Evolutionary conservation across 2,329 filamentous ascomycete genomes (phyloP), one percentile per base, ranked within the genome.

Genomic region (Cordyceps pruinosa): DNA sequence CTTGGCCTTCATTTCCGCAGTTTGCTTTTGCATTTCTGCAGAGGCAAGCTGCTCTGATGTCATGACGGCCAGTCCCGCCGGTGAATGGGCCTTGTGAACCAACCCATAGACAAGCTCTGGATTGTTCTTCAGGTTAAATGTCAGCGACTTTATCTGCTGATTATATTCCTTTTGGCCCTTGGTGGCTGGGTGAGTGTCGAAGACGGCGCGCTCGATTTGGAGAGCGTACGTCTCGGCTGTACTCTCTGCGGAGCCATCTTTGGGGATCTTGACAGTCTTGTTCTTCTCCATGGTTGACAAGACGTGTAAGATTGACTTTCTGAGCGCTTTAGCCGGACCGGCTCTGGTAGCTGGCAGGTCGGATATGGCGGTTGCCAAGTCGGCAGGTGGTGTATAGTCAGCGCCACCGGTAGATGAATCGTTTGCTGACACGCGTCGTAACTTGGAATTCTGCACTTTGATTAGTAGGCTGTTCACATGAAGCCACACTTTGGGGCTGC

Each of bases 71-170:
- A 99, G 78, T 57, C 84, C 83, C n/a, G 86, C 77, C 0, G 93
- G 84, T 7, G 86, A 83, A 35, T 97, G 76, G 32, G 80, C 83
- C 53, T 84, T 83, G 60, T 82, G 82, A n/a, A 97, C 76, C 54
- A 99, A 76, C 41, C 87, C 84, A 65, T 86, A 82, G 53, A 88
- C 83, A 45, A 99, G 77, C 63, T 90, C 85, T 56, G 85, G 74
- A 70, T 99, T 99, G 68, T 86, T 87, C 79, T 96, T 96, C 60
- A 97, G 77, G 73, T 97, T 97, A 73, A 89, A 89, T 49, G 85
- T 77, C 63, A 99, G 82, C 45, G 87, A 84, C 61, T 90, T 85
- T 64, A 91, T 81, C 71, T 96, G 83, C 34, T 75, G 74, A 15
- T 68, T 75, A 63, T 84, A 85, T 52, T 83, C 75, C 58, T 75